Evolutionary conservation across 2,329 filamentous ascomycete genomes (phyloP).

Genomic region (Eutypa lata): DNA sequence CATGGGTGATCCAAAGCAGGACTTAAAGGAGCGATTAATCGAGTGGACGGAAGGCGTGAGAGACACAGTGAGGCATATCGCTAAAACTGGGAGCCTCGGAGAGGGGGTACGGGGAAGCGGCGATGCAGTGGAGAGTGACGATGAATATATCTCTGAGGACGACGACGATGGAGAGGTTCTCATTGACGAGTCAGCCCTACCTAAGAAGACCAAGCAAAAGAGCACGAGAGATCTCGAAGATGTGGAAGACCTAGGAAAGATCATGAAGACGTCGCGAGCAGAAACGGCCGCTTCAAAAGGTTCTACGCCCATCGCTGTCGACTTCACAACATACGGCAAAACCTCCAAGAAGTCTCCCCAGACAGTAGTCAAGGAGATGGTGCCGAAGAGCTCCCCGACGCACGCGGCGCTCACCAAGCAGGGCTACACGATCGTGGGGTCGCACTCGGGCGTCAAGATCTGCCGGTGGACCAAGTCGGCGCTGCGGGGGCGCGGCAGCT

Average conservation of each 20-base stretch:
- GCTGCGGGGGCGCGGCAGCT: constrained; percentile 86
- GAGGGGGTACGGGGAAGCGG: constrained; percentile 75
- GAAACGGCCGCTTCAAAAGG: constrained; percentile 27
- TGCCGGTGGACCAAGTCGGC: constrained; percentile 99
- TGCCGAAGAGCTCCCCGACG: constrained; percentile 84
- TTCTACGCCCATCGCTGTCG: constrained; percentile 65
- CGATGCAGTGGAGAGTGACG: constrained; percentile 79
- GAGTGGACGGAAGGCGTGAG: constrained; percentile 78
- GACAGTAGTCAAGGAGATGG: constrained; percentile 84
- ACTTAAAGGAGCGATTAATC: constrained; percentile 61
- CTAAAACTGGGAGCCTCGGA: constrained; percentile 54
- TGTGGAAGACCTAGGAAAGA: constrained; percentile 76
- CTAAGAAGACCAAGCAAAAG: constrained; percentile 39
- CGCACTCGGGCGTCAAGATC: constrained; percentile 94
- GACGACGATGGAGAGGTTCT: constrained; percentile 53
- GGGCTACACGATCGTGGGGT: constrained; percentile 92
- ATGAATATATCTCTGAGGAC: constrained; percentile 62
- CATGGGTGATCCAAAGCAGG: constrained; percentile 79
- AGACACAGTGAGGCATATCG: constrained; percentile 66
- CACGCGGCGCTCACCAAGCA: constrained; percentile 90
- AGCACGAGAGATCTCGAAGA: constrained; percentile 61
- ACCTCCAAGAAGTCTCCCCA: constrained; percentile 44
- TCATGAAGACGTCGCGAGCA: constrained; percentile 49
- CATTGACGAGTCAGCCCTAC: constrained; percentile 45
- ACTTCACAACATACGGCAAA: constrained; percentile 75